Percentiles rank a stretch among this genome's conserved stretches.
Conservation (phyloP, 345 rosid species). For the Syzygium aromaticum region DNA sequence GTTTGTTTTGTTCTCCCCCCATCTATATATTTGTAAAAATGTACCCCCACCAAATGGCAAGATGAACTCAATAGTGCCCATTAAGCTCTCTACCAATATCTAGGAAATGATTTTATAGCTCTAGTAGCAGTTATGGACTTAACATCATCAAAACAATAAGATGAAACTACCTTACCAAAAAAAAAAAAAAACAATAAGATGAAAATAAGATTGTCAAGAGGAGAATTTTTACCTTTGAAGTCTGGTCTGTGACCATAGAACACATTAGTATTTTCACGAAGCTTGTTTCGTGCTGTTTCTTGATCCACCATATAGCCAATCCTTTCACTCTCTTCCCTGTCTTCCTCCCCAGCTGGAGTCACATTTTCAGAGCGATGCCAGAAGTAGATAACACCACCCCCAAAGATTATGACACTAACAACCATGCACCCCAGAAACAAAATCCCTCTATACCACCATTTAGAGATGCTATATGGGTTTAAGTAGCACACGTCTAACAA, state of each 20-base stretch:
- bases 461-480: constrained; percentile 16
- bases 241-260: constrained; percentile 35
- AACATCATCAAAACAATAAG: not conserved
- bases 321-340: constrained; percentile 1
- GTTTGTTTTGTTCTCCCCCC: not conserved
- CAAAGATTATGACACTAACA: constrained; percentile 25
- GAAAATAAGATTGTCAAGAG: not conserved
- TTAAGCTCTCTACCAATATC: not conserved
- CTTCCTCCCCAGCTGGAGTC: constrained; percentile 9
- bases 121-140: not conserved
- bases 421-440: constrained; percentile 26
- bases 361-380: constrained; percentile 32
- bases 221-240: constrained; percentile 24
- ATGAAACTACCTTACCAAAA: too few relatives aligned
- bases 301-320: not conserved
- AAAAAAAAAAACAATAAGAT: not conserved
- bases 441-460: constrained; percentile 42
- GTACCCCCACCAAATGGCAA: not conserved
- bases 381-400: constrained; percentile 21
- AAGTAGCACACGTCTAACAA: constrained; percentile 19
- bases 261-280: constrained; percentile 2
- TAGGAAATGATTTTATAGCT: not conserved
- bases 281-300: not conserved
- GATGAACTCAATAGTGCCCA: not conserved
- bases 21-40: not conserved